Conservation (phyloP, 2,329 filamentous ascomycete genomes). For the Blastomyces gilchristii region DNA sequence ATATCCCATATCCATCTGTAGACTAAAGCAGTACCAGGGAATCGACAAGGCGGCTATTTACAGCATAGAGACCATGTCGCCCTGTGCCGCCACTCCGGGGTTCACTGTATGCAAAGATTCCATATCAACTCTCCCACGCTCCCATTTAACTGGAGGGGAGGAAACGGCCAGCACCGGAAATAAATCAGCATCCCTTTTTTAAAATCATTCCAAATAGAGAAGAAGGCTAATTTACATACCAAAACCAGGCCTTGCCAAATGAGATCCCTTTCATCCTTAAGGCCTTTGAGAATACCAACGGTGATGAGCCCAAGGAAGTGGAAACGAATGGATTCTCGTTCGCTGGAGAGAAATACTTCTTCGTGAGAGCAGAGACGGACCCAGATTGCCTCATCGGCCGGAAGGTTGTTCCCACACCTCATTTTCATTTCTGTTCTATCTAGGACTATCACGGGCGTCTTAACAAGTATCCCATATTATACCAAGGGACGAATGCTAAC, state of each 20-base stretch:
- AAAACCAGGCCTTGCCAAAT: constrained; percentile 39
- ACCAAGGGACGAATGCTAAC: constrained; percentile 1
- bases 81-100: constrained; percentile 54
- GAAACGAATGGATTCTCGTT: constrained; percentile 65
- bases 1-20: constrained; percentile 28
- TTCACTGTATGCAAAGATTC: constrained; percentile 55
- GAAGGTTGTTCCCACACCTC: constrained; percentile 1
- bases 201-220: background rate
- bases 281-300: constrained; percentile 39
- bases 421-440: background rate
- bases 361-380: constrained; percentile 60
- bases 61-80: constrained; percentile 59
- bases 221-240: background rate
- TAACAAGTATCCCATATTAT: background rate
- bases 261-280: constrained; percentile 48
- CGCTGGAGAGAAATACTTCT: constrained; percentile 66
- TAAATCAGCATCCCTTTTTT: background rate
- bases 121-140: constrained; percentile 3
- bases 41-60: constrained; percentile 79
- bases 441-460: background rate
- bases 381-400: constrained; percentile 44
- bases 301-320: constrained; percentile 51
- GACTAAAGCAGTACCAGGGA: constrained; percentile 68
- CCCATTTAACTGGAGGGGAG: background rate
- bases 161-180: background rate